Evolutionary conservation across 768 basidiomycete species (phyloP), one percentile per base, ranked within the genome.

Genomic region (Termitomyces sp.): DNA sequence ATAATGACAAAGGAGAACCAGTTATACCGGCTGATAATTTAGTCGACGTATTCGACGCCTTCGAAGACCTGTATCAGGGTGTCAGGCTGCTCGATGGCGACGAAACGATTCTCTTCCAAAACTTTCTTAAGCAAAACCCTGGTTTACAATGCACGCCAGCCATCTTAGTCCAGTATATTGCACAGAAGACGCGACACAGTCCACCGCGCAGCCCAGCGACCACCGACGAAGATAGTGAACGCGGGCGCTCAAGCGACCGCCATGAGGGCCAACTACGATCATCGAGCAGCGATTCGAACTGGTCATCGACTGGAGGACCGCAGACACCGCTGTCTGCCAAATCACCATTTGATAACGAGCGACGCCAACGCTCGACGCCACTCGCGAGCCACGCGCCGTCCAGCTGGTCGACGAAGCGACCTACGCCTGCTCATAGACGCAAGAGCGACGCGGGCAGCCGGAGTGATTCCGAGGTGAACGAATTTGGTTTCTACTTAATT

Each of bases 401-500:
- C 3, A 91, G 87, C 63, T 92, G 90, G 87, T 66, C 80, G 5
- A 30, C 52, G 38, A 86, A 83, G 60, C 81, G 87, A 3, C 88
- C 88, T 4, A 72, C 76, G 16, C 88, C 89, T 14, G 85, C 86
- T 6, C 72, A 78, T 47, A 77, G 91, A 54, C 75, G 89, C 54
- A 88, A 80, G 72, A 92, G 90, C 59, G 82, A 89, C 62, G 88
- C 87, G 10, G 86, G 87, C n/a, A 80, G 78, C 59, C 73, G 78
- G 30, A 92, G 90, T 64, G 91, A 93, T 62, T 84, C 85, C 2
- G 91, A 93, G 77, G 90, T 90, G 44, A 52, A 80, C 62, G 40
- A 54, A 48, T 49, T 28, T 52, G 52, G 50, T 66, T 49, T 64
- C 26, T 51, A 52, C 50, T 52, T 51, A 64, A 38, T 47, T 35